Evolutionary conservation across 2,329 filamentous ascomycete genomes (phyloP).

Genomic region (Thermochaetoides dissita): DNA sequence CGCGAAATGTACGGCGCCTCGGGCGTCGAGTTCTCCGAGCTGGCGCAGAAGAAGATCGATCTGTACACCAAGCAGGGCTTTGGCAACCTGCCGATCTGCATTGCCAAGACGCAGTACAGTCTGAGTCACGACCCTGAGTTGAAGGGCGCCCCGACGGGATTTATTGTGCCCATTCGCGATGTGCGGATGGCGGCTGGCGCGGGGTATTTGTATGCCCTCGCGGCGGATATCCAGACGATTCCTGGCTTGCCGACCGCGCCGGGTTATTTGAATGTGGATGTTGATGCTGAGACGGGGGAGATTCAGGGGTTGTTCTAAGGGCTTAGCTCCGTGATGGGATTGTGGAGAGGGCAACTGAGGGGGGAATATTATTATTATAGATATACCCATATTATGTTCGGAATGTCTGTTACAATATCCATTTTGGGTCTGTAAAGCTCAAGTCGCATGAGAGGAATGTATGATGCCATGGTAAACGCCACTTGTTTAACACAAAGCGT

Average conservation of each 20-base stretch:
- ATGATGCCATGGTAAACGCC: too few relatives aligned
- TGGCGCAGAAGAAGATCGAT: slow-evolving; percentile 92
- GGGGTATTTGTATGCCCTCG: slow-evolving; percentile 87
- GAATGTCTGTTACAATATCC: too few relatives aligned
- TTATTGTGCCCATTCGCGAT: slow-evolving; percentile 87
- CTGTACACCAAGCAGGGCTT: slow-evolving; percentile 88
- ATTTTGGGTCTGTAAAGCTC: too few relatives aligned
- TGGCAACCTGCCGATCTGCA: slow-evolving; percentile 83
- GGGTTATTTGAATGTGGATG: slow-evolving; percentile 88
- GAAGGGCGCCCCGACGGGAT: slow-evolving; percentile 89
- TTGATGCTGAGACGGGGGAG: slow-evolving; percentile 68
- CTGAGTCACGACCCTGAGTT: slow-evolving; percentile 83
- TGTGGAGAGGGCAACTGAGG: too few relatives aligned
- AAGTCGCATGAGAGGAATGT: too few relatives aligned
- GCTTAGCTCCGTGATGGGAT: too few relatives aligned
- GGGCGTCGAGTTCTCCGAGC: slow-evolving; percentile 80
- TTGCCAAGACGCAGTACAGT: slow-evolving; percentile 97
- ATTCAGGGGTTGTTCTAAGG: slow-evolving; percentile 76
- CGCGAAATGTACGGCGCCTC: slow-evolving; percentile 89
- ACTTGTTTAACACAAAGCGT: too few relatives aligned
- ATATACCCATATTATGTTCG: too few relatives aligned
- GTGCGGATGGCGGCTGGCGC: slow-evolving; percentile 88
- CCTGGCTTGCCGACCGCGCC: slow-evolving; percentile 89
- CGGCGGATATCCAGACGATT: slow-evolving; percentile 96
- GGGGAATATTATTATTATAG: too few relatives aligned